Evolutionary conservation across 192 early-diverging fungal species (phyloP).

Genomic region (Backusella morwellensis): DNA sequence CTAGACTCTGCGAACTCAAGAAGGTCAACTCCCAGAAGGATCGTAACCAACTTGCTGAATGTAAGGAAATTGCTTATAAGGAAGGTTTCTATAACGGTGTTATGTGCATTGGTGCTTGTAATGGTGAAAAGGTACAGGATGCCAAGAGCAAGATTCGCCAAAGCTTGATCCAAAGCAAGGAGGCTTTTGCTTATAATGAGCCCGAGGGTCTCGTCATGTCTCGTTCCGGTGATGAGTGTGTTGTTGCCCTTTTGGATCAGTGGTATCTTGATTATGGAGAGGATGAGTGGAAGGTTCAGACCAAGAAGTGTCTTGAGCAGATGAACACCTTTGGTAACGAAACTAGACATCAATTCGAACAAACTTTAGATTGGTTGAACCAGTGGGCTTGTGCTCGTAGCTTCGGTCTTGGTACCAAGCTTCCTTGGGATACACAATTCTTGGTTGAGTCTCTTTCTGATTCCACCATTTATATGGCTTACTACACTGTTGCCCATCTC

Average conservation of each 20-base stretch:
- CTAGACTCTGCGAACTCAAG: slow-evolving; percentile 79
- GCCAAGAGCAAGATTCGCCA: slow-evolving; percentile 85
- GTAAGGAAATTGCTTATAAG: slow-evolving; percentile 96
- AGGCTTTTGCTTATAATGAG: slow-evolving; percentile 91
- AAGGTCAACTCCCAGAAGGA: slow-evolving; percentile 99
- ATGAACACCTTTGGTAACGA: slow-evolving; percentile 84
- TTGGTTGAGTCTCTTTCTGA: slow-evolving; percentile 96
- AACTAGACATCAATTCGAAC: slow-evolving; percentile 82
- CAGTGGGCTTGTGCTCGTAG: slow-evolving; percentile 96
- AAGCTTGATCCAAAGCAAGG: slow-evolving; percentile 63
- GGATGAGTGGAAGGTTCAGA: slow-evolving; percentile 71
- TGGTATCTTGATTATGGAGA: slow-evolving; percentile 99
- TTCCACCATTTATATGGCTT: slow-evolving; percentile 99
- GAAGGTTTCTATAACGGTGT: slow-evolving; percentile 95
- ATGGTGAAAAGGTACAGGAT: slow-evolving; percentile 85
- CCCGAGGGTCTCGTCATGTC: slow-evolving; percentile 92
- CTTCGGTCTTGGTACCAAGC: slow-evolving; percentile 87
- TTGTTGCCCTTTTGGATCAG: slow-evolving; percentile 93
- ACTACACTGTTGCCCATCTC: slow-evolving; percentile 95
- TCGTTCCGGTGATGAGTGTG: slow-evolving; percentile 95
- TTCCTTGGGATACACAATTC: slow-evolving; percentile 93
- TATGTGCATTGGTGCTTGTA: slow-evolving; percentile 81
- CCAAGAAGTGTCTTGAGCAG: slow-evolving; percentile 72
- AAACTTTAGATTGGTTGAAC: slow-evolving; percentile 89
- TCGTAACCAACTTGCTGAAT: slow-evolving; percentile 84